Evolutionary conservation across 2,329 filamentous ascomycete genomes (phyloP).

Genomic region (Tolypocladium ovalisporum): DNA sequence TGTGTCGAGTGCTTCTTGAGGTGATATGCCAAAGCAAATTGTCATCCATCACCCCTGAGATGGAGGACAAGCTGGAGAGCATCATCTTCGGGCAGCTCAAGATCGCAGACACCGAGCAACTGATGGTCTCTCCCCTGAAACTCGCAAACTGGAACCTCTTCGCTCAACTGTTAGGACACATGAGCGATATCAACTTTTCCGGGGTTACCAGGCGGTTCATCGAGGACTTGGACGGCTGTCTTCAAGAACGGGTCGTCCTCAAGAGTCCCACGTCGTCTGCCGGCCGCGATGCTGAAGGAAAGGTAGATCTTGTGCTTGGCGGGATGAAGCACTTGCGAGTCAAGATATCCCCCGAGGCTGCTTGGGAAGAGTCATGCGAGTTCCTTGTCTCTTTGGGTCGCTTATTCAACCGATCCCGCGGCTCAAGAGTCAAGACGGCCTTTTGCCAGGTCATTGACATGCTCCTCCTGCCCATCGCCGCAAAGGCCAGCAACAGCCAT

Average conservation of each 20-base stretch:
- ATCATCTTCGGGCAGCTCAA: constrained; percentile 97
- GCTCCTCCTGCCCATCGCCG: constrained; percentile 76
- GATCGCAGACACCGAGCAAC: constrained; percentile 72
- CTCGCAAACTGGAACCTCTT: constrained; percentile 96
- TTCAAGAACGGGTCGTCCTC: constrained; percentile 62
- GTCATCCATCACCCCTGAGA: constrained; percentile 72
- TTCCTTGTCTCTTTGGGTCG: constrained; percentile 74
- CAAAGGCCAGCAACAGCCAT: constrained; percentile 63
- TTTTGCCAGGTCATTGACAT: constrained; percentile 90
- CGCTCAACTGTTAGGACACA: constrained; percentile 83
- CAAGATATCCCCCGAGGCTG: constrained; percentile 58
- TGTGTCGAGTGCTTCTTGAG: constrained; percentile 87
- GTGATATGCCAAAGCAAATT: constrained; percentile 86
- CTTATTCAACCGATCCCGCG: constrained; percentile 76
- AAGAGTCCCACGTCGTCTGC: constrained; percentile 50
- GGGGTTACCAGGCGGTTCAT: constrained; percentile 77
- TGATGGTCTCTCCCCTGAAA: constrained; percentile 67
- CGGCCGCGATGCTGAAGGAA: constrained; percentile 62
- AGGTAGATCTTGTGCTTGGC: constrained; percentile 75
- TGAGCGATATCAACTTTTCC: constrained; percentile 86
- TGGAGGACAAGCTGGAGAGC: constrained; percentile 86
- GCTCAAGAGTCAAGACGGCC: constrained; percentile 80
- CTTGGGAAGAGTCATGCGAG: constrained; percentile 80
- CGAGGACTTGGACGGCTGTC: constrained; percentile 64
- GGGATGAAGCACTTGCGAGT: constrained; percentile 87